phyloP scores from a whole-genome alignment of 768 basidiomycete genomes.

The Lactifluus hygrophoroides region DNA sequence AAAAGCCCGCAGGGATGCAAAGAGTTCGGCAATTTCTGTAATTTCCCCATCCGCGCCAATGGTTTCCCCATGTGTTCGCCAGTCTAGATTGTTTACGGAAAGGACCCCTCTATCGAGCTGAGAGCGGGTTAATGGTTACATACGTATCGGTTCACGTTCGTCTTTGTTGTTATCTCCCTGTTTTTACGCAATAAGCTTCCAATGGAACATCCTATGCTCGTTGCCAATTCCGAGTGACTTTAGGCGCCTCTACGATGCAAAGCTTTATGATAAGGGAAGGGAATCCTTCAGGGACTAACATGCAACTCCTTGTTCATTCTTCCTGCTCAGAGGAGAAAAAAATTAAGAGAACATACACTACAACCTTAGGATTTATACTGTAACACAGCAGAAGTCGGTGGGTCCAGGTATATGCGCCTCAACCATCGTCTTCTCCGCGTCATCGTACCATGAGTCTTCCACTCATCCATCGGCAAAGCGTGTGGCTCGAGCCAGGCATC shows the following conservation, averaged over 20 bases:
- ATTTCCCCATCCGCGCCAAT: background rate
- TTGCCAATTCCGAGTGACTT: background rate
- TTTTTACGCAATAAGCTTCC: no score
- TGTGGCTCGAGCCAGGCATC: conserved; percentile 58
- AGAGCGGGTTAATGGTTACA: background rate
- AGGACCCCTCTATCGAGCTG: background rate
- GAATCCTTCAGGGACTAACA: background rate
- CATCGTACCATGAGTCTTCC: conserved; percentile 37
- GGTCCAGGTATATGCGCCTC: conserved; percentile 47
- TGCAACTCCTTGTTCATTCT: background rate
- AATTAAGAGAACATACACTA: background rate
- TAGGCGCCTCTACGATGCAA: background rate
- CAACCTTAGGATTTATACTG: no score
- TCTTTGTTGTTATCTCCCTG: no score
- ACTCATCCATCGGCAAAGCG: conserved; percentile 33
- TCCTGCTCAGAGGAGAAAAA: background rate
- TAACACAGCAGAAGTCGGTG: background rate
- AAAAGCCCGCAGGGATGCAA: background rate
- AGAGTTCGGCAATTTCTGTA: conserved; percentile 10
- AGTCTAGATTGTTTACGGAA: background rate
- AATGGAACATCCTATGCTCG: background rate
- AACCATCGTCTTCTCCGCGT: conserved; percentile 66
- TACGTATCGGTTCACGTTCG: background rate
- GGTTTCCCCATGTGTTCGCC: background rate
- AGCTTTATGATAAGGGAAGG: background rate